Evolutionary conservation across 2,329 filamentous ascomycete species (phyloP).

Genomic region (Epichloe glyceriae): DNA sequence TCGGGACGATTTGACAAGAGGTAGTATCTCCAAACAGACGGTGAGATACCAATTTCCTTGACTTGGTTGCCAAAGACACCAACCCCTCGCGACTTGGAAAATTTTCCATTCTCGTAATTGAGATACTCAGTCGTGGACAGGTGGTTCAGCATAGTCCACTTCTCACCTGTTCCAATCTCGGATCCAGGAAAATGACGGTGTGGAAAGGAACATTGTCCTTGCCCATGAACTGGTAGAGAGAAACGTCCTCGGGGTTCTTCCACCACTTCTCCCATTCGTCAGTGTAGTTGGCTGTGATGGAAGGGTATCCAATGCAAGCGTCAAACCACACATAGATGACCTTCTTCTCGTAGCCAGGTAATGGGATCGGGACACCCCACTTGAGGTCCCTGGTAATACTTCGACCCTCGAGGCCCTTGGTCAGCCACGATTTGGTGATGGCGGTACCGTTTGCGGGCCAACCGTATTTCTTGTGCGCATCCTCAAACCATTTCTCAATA

Average conservation of each 20-base stretch:
- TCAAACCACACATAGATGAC: conserved; percentile 94
- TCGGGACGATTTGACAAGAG: conserved; percentile 77
- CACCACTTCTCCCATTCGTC: conserved; percentile 88
- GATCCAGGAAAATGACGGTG: conserved; percentile 79
- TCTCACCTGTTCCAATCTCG: conserved; percentile 70
- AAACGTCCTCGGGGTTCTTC: conserved; percentile 77
- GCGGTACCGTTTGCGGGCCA: conserved; percentile 65
- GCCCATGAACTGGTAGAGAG: conserved; percentile 90
- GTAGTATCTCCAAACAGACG: conserved; percentile 91
- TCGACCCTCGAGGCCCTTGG: conserved; percentile 71
- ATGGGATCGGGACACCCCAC: conserved; percentile 60
- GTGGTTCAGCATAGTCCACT: conserved; percentile 83
- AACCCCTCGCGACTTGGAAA: conserved; percentile 79
- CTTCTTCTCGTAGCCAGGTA: conserved; percentile 40
- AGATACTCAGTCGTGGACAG: conserved; percentile 79
- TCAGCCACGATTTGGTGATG: conserved; percentile 71
- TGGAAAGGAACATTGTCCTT: conserved; percentile 57
- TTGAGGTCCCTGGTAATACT: conserved; percentile 87
- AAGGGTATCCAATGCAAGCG: conserved; percentile 88
- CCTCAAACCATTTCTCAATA: conserved; percentile 65
- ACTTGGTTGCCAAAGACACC: conserved; percentile 89
- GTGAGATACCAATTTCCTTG: conserved; percentile 68
- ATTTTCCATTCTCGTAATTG: conserved; percentile 82
- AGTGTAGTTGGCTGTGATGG: conserved; percentile 84
- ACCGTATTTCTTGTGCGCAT: conserved; percentile 57